Base-by-base conservation (phyloP, 176 grass and related monocot species). In the Lolium perenne region DNA sequence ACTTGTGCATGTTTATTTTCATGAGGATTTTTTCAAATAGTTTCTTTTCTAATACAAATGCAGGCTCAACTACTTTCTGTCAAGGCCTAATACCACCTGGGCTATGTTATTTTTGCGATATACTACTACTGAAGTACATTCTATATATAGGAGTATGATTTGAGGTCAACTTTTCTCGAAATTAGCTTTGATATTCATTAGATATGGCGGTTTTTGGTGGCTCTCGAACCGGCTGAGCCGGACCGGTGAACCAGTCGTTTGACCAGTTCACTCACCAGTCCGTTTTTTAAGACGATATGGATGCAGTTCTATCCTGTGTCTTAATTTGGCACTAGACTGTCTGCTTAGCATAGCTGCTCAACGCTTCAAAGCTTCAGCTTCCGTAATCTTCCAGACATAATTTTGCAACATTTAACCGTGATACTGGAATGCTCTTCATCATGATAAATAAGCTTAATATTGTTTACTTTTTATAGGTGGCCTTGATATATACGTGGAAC, bases 401-500 rank as follows among this genome's bases (percentile, higher is more conserved):
- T 75, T 32, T 85, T 55, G 46, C 71, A 85, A 25, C 3, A 23
- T 77, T 68, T 7, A 77, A 74, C 10, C 1, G 1, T 5, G 61
- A 59, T 54, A 4, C 65, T 46, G 55, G 29, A 51, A 74, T 55
- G 49, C 10, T 49, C 65, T 80, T 83, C 20, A 76, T 69, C 14
- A 82, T 32, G 63, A 62, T 63, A 77, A 79, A 46, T 41, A 83
- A 25, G 29, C 32, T 74, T 78, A 88, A 25, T 58, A 2, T 35
- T 71, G 3, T 50, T 84, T 68, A 43, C 68, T 20, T 57, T 80
- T 87, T 91, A 62, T 86, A 99, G 97, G 94, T 85, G 97, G 97
- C 48, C 93, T 99, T 53, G 97, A 99, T 32, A 88, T 91, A 87
- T 94, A 94, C 90, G n/a, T 90, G 47, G 97, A 99, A 83, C 74